Evolutionary conservation across 2,329 filamentous ascomycete genomes (phyloP), one percentile per base, ranked within the genome.

Genomic region (Monosporascus sp.): DNA sequence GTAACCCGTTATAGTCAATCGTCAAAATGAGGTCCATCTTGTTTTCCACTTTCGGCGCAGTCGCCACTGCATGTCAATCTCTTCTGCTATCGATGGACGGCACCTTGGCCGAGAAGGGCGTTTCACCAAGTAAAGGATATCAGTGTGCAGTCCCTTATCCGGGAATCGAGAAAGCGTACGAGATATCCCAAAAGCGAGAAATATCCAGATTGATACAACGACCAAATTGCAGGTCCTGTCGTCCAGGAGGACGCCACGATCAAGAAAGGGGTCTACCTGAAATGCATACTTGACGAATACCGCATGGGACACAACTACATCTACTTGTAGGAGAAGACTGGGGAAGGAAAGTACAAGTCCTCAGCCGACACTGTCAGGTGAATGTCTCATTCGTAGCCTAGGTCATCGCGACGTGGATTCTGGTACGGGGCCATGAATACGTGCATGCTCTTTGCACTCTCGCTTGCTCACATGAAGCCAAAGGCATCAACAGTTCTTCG

Each of bases 251-350:
- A 80, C 41, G 80, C 80, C 14, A 75, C 72, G 5, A 67, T 81
- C 52, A 65, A 66, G 15, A 68, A 70, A 18, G 82, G 77, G 70
- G 70, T 77, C 51, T 65, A 72, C 15, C 65, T 66, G 2, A 74
- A 72, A 60, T 77, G 81, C 67, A 78, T 76, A 2, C 70, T 79
- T 0, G 76, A 79, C 55, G 75, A 81, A 54, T 74, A 81, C 55
- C 76, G 79, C 6, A 71, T 81, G 35, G 80, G 78, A 7, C 74
- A 78, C 58, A 78, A 78, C 60, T 67, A 79, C 38, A 68, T 82
- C 1, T 77, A 70, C 57, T 74, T 78, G 68, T 77, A 78, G 58
- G 71, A 74, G 58, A 63, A 70, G 53, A 77, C 76, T 0, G 70
- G 71, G 11, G 70, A 76, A 40, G 61, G 68, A 11, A 79, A 77